Percentiles rank a stretch among this genome's conserved stretches.
Evolutionary conservation across 257 asterid species (phyloP).

Genomic region (Nicotiana undulata): DNA sequence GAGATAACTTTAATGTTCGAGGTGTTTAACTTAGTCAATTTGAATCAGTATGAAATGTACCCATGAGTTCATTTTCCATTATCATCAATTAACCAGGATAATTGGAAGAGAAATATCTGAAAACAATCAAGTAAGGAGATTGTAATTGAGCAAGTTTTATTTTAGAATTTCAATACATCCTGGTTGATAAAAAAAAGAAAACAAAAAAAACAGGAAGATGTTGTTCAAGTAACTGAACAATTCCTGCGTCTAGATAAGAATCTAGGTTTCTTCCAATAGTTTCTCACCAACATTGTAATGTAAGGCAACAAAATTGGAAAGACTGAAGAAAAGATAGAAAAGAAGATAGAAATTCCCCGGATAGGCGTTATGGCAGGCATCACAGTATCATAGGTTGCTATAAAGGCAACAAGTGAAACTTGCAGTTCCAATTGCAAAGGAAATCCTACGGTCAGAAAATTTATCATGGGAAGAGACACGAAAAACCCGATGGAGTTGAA

Average conservation of each 20-base stretch:
- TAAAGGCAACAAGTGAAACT: slow-evolving; percentile 26
- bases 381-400: slow-evolving; percentile 29
- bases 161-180: neutral
- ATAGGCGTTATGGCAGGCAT: slow-evolving; percentile 24
- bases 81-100: neutral
- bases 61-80: neutral
- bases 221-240: neutral
- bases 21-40: neutral
- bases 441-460: slow-evolving; percentile 27
- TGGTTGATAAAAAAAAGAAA: neutral
- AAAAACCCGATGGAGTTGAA: slow-evolving; percentile 42
- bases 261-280: slow-evolving; percentile 8
- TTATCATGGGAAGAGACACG: slow-evolving; percentile 33
- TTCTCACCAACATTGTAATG: slow-evolving; percentile 6
- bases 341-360: neutral
- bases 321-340: slow-evolving; percentile 2
- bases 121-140: neutral
- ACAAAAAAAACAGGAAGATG: neutral
- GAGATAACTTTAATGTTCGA: neutral
- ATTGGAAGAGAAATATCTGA: neutral
- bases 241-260: neutral
- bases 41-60: neutral
- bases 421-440: slow-evolving; percentile 38
- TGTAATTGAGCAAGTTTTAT: neutral
- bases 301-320: slow-evolving; percentile 8